Evolutionary conservation across 2,329 filamentous ascomycete genomes (phyloP), one percentile per base, ranked within the genome.

Genomic region (Arthroderma sp.): DNA sequence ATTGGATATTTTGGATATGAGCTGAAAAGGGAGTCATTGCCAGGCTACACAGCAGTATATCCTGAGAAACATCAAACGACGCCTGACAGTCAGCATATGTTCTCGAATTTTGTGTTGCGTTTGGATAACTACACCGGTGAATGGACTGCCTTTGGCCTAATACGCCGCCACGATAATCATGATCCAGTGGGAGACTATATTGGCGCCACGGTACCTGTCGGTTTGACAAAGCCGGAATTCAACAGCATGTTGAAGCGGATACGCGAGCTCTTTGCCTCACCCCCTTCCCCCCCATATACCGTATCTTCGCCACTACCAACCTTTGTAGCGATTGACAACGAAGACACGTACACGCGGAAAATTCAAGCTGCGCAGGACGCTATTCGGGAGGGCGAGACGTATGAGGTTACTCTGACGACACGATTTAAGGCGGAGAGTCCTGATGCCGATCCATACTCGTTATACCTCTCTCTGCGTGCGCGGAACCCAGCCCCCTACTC

Each of bases 401-500:
- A 94, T 60, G 86, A 94, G 58, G 72, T 94, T 5, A 93, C 86
- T 53, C 73, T 93, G 5, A 93, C 86, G 0, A 80, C 79, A 40
- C 80, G 86, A 59, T 86, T 83, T 7, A 72, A 70, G 32, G 75
- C 91, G 52, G 72, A 59, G 15, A 66, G 66, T 51, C 53, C 57
- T 22, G 42, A 42, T 9, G 43, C 31, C 9, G 48, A 47, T 6
- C 48, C 48, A 5, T 50, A 45, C 30, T 47, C 54, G 4, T 69
- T 93, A 29, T 94, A 88, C 66, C 75, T 75, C 38, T 71, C 74
- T 1, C 73, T 94, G 1, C 77, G 83, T 31, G 66, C 68, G 3
- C 73, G 76, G 38, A 91, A 94, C 48, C 84, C 86, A 0, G 85
- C 86, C 0, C 84, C 86, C 0, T 94, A 94, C 64, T 83, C 84